Evolutionary conservation across 352 stramenopile genomes (phyloP), one percentile per base, ranked within the genome.

Genomic region (Pythium graminicola): DNA sequence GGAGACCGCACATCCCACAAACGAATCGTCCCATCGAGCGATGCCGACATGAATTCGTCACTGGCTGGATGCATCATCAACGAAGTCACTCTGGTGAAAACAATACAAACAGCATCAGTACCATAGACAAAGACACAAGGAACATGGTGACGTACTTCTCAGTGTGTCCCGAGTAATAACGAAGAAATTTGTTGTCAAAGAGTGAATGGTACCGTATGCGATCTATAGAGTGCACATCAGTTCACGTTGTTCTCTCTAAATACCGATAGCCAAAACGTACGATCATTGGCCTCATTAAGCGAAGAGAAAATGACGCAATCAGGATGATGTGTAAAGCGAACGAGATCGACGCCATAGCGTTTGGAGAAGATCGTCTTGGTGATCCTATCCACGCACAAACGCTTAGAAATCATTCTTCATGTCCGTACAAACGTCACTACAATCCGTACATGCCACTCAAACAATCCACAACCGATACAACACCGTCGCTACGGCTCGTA

Each of bases 111-210:
- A n/a, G 13, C 44, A 17, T 10, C 13, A 6, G 11, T 28, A 31
- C n/a, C 29, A 23, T 22, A 4, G 3, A 22, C 39, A 31, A 10
- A 20, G 9, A 29, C 14, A 46, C 13, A 44, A 6, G 24, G 2
- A 19, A 27, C n/a, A 6, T 24, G 33, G 16, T 54, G 9, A 27
- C 53, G 14, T 71, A 89, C 81, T 63, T 83, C 13, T 79, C 72
- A 0, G 70, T 86, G 57, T 94, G 83, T 5, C 83, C 81, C 26
- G 71, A 79, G 65, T 87, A 92, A 59, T 91, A 92, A n/a, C 83
- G 81, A 19, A 94, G 71, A 50, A 92, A 94, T 38, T 89, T 84
- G 65, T 94, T 94, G 71, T 94, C 83, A 29, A 87, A 94, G 50
- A 91, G 73, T 47, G 83, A 94, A 51, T 94, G 83, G 64, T 94